phyloP scores from a whole-genome alignment of 2,329 filamentous ascomycete species.

The Colletotrichum theobromicola region DNA sequence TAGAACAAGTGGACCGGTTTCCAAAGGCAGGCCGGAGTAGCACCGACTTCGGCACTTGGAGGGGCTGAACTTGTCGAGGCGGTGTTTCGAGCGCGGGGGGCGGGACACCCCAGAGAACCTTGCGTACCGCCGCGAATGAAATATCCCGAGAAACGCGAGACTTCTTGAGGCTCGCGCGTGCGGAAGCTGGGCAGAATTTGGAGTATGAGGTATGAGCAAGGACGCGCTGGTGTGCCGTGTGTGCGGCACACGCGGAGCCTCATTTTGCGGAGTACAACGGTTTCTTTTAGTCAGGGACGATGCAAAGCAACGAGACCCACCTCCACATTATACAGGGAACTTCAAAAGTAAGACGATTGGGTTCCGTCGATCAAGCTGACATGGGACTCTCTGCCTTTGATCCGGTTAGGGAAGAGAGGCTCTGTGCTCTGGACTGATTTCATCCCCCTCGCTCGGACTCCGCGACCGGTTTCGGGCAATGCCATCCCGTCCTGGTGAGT shows the following conservation, averaged over 20 bases:
- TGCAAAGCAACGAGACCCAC: not conserved
- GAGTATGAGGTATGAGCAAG: not conserved
- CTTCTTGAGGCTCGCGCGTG: not conserved
- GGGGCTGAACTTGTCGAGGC: not conserved
- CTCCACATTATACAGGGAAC: not conserved
- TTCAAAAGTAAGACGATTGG: not conserved
- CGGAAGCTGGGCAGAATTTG: not conserved
- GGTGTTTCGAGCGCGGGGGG: not conserved
- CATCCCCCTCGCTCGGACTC: not conserved
- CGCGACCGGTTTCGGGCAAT: not conserved
- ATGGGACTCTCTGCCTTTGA: not conserved
- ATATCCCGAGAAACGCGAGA: not conserved
- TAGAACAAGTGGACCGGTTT: not conserved
- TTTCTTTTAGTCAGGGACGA: not conserved
- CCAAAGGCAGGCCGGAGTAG: not conserved
- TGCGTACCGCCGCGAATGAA: not conserved
- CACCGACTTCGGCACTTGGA: not conserved
- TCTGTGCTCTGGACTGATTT: not conserved
- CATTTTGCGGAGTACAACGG: not conserved
- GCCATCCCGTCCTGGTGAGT: not conserved
- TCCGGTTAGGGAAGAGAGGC: not conserved
- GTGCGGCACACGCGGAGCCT: not conserved
- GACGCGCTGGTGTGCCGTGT: not conserved
- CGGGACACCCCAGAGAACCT: not conserved
- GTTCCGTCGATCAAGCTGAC: not conserved